Evolutionary conservation across 1,284 basidiomycete species (phyloP).

Genomic region (Lentinula novae-zelandiae): DNA sequence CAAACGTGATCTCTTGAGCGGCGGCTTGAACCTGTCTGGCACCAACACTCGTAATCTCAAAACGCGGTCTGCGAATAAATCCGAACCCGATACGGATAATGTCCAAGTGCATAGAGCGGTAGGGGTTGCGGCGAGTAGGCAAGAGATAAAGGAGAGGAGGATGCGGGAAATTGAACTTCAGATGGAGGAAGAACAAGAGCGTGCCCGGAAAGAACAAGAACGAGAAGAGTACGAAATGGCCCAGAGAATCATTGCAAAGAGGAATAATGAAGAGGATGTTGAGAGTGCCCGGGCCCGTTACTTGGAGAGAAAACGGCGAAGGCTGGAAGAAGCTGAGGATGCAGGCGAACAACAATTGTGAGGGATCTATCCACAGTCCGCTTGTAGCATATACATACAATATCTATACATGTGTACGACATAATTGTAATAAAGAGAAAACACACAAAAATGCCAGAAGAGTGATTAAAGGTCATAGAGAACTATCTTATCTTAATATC

Average conservation of each 20-base stretch:
- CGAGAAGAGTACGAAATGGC: conserved; percentile 55
- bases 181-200: conserved; percentile 66
- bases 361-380: no score
- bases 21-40: conserved; percentile 88
- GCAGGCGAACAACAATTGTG: background rate
- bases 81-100: conserved; percentile 27
- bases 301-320: conserved; percentile 75
- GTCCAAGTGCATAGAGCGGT: conserved; percentile 64
- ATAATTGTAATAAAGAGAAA: background rate
- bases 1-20: conserved; percentile 87
- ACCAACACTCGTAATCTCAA: conserved; percentile 61
- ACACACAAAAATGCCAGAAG: background rate
- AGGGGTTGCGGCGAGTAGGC: conserved; percentile 73
- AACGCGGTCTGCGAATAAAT: conserved; percentile 41
- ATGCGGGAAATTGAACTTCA: conserved; percentile 70
- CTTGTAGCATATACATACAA: background rate
- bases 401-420: background rate
- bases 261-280: conserved; percentile 71
- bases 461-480: background rate
- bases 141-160: conserved; percentile 80
- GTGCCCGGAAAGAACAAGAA: conserved; percentile 54
- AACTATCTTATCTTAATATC: background rate
- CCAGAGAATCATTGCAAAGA: conserved; percentile 53
- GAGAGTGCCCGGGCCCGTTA: conserved; percentile 74
- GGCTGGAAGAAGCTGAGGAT: conserved; percentile 49